Evolutionary conservation across 352 stramenopile genomes (phyloP).

Genomic region (Phytophthora foliorum): DNA sequence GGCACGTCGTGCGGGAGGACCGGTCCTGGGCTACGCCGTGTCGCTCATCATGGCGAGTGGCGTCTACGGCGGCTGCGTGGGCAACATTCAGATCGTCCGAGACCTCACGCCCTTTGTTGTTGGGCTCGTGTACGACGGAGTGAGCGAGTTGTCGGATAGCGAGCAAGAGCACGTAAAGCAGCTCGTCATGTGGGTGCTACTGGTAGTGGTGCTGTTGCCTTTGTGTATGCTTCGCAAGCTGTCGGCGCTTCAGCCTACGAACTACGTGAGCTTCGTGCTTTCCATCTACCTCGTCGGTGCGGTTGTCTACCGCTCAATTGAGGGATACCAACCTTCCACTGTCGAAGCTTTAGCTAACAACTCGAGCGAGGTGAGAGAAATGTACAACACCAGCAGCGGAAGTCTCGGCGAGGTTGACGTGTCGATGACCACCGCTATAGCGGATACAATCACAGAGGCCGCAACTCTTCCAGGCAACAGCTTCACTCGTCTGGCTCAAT

Average conservation of each 20-base stretch:
- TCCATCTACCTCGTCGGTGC: slow-evolving; percentile 67
- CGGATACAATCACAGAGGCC: neutral
- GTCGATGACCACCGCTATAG: neutral
- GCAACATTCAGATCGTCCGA: slow-evolving; percentile 70
- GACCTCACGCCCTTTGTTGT: slow-evolving; percentile 71
- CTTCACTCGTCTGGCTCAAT: slow-evolving; percentile 53
- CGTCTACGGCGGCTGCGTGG: slow-evolving; percentile 72
- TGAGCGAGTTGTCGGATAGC: slow-evolving; percentile 13
- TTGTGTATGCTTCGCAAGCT: slow-evolving; percentile 72
- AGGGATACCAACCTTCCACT: slow-evolving; percentile 18
- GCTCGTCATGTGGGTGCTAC: slow-evolving; percentile 52
- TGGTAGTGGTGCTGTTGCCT: slow-evolving; percentile 56
- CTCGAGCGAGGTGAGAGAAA: neutral
- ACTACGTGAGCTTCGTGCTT: slow-evolving; percentile 72
- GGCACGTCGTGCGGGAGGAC: slow-evolving; percentile 31
- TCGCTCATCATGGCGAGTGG: slow-evolving; percentile 62
- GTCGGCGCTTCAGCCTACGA: slow-evolving; percentile 67
- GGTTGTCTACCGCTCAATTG: slow-evolving; percentile 52
- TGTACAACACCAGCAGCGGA: neutral
- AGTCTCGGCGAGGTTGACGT: slow-evolving; percentile 1
- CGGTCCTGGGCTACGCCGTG: slow-evolving; percentile 56
- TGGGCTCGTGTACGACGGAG: slow-evolving; percentile 33
- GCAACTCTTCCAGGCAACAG: slow-evolving; percentile 18
- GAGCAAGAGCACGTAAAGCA: slow-evolving; percentile 29
- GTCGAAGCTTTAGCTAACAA: neutral